Conservation (phyloP, 768 basidiomycete species). For the Rickenella mellea region DNA sequence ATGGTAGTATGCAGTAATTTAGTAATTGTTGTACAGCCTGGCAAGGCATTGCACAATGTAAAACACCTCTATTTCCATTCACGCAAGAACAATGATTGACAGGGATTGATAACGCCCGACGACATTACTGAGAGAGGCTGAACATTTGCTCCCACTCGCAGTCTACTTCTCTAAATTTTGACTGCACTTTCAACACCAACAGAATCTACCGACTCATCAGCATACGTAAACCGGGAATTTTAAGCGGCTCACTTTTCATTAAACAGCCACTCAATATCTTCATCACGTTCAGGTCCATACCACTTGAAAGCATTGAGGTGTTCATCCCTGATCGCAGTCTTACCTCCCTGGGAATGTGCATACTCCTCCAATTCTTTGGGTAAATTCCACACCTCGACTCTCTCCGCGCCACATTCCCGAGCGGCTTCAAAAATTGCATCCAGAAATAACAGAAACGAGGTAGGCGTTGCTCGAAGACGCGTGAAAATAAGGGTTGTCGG, state of each 20-base stretch:
- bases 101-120: too few species aligned
- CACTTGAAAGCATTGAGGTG: conserved; percentile 38
- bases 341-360: conserved; percentile 21
- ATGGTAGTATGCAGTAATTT: too few species aligned
- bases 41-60: too few species aligned
- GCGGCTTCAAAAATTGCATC: conserved; percentile 25
- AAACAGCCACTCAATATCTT: conserved; percentile 31
- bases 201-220: conserved; percentile 20
- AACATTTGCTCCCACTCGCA: too few species aligned
- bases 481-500: conserved; percentile 32
- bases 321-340: conserved; percentile 22
- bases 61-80: too few species aligned
- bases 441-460: conserved; percentile 26
- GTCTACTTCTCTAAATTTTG: too few species aligned
- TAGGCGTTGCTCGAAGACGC: conserved; percentile 24
- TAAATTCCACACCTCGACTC: conserved; percentile 41
- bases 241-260: conserved; percentile 34
- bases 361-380: conserved; percentile 20
- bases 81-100: too few species aligned
- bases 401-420: conserved; percentile 21
- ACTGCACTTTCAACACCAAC: conserved; percentile 25
- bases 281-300: conserved; percentile 31
- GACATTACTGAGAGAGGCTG: too few species aligned
- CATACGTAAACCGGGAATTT: not conserved
- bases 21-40: too few species aligned